Percentiles rank a stretch among this genome's conserved stretches.
Evolutionary conservation across 805 yeast genomes (phyloP).

Genomic region (Ogataea methylovora): DNA sequence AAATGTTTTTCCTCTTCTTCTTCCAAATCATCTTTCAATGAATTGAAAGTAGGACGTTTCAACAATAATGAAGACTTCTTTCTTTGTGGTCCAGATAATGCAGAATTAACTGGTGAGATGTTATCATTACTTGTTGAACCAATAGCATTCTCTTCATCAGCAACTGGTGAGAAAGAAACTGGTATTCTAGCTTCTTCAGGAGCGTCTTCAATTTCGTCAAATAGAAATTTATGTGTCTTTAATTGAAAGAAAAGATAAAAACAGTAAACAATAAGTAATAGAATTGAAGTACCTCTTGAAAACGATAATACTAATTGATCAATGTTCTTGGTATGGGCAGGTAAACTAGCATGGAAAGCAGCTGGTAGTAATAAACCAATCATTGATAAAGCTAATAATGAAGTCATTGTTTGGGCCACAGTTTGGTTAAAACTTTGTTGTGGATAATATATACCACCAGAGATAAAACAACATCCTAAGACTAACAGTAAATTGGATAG

Average conservation of each 20-base stretch:
- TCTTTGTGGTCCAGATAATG: conserved; percentile 2
- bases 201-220: conserved; percentile 44
- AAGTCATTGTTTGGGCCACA: conserved; percentile 96
- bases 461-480: conserved; percentile 90
- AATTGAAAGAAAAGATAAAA: conserved; percentile 83
- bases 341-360: conserved; percentile 83
- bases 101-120: conserved; percentile 1
- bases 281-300: conserved; percentile 80
- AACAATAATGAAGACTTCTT: conserved; percentile 9
- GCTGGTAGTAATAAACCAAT: conserved; percentile 91
- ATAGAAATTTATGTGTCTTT: conserved; percentile 72
- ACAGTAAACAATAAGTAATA: conserved; percentile 68
- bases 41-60: conserved; percentile 20
- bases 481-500: conserved; percentile 83
- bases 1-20: conserved; percentile 31
- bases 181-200: conserved; percentile 29
- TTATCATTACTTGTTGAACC: background rate
- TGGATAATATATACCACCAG: conserved; percentile 82
- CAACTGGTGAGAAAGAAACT: conserved; percentile 1
- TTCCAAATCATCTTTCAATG: conserved; percentile 23
- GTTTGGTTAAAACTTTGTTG: conserved; percentile 92
- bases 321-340: conserved; percentile 22
- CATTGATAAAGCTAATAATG: conserved; percentile 84
- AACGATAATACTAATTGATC: conserved; percentile 50
- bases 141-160: background rate